Evolutionary conservation across 148 eudicot species (phyloP), one percentile per base, ranked within the genome.

Genomic region (Rhododendron henanense): DNA sequence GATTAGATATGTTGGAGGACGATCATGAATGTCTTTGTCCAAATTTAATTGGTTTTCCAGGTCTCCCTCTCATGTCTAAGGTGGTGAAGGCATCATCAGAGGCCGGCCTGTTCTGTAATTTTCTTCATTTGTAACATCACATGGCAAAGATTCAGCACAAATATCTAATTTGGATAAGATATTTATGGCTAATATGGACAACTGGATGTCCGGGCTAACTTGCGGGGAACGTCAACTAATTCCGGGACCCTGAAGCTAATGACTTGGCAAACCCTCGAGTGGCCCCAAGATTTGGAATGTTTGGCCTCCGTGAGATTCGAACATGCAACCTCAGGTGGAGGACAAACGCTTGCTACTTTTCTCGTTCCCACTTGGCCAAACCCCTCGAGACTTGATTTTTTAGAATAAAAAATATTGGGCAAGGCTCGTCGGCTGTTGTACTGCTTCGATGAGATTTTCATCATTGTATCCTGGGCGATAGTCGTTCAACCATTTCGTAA

Each of bases 11-110:
- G 77, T 31, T 4, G 77, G 77, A 33, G 44, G 35, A 73, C 15
- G 19, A 16, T 33, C 77, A 73, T 5, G 77, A 16, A 4, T 31
- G 76, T 71, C 39, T 71, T 28, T 13, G 18, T 25, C 57, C 18
- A n/a, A 48, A 47, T 6, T 41, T 41, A 41, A 48, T 25, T n/a
- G 39, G 35, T 48, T 47, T 25, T 5, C 37, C 57, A 45, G 57
- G 35, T 14, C 37, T 31, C 10, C 19, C 55, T 47, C 59, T 13
- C 14, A 10, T 78, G 81, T 50, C 35, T 13, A 31, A 25, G 57
- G 35, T 79, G 81, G 81, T 48, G 81, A 79, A 79, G 81, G 81
- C 57, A 47, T 79, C 28, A 79, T 79, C 37, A 78, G 81, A 45
- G 81, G 53, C 18, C 51, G 35, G 81, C 6, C 55, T 10, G 33